These are phyloP conservation scores for Talaromyces liani DNA, from an alignment of 495 filamentous ascomycete species.

Conservation along the genomic window DNA sequence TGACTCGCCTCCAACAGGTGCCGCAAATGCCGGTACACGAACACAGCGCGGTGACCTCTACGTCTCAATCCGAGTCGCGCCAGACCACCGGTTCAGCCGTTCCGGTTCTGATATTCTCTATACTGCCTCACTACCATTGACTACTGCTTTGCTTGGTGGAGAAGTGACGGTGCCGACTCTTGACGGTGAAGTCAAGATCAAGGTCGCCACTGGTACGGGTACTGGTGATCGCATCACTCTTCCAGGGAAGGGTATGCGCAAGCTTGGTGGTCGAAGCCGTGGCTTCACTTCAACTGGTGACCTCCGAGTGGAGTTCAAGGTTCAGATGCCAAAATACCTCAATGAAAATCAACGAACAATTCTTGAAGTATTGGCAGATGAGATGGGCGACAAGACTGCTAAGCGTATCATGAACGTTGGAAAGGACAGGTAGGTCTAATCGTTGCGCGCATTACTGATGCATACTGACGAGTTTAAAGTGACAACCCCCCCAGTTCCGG, in stretches of 20 bases:
- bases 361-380: constrained; percentile 90
- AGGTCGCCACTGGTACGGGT: constrained; percentile 80
- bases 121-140: constrained; percentile 84
- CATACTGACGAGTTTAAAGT: constrained; percentile 4
- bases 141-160: constrained; percentile 86
- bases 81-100: constrained; percentile 81
- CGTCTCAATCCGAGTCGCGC: constrained; percentile 72
- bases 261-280: constrained; percentile 49
- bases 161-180: constrained; percentile 85
- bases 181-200: constrained; percentile 80
- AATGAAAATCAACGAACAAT: constrained; percentile 83
- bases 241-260: constrained; percentile 86
- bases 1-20: constrained; percentile 72
- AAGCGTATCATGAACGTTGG: constrained; percentile 78
- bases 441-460: not conserved
- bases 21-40: constrained; percentile 47
- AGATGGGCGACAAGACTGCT: constrained; percentile 86
- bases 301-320: constrained; percentile 87
- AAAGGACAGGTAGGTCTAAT: constrained; percentile 36
- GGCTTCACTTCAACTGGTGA: constrained; percentile 57
- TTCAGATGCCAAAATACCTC: constrained; percentile 89
- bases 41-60: constrained; percentile 75
- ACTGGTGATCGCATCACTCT: constrained; percentile 88
- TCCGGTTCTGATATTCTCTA: constrained; percentile 84
- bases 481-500: constrained; percentile 5